A percentile compares a stretch with the other conserved stretches of the same genome.
These are phyloP conservation scores for Gryganskiella cystojenkinii DNA, from an alignment of 192 early-diverging fungal genomes.

Conservation along the genomic window DNA sequence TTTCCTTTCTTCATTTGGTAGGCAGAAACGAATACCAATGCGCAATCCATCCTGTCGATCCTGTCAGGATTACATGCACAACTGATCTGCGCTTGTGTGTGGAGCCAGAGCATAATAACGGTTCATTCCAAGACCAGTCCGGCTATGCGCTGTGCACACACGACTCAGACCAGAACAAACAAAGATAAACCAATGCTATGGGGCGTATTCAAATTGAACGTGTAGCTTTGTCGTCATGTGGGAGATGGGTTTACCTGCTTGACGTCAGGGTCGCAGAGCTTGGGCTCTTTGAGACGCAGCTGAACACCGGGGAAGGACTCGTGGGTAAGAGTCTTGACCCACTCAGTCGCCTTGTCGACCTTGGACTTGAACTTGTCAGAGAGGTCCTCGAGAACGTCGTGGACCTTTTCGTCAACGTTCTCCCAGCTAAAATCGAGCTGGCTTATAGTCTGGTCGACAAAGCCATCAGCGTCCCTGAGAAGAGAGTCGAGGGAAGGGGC, in stretches of 20 bases:
- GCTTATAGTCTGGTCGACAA: conserved; percentile 37
- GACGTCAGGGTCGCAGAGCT: conserved; percentile 87
- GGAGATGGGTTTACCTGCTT: conserved; percentile 82
- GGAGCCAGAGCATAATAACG: too few relatives aligned
- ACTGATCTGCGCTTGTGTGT: too few relatives aligned
- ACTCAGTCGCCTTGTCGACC: conserved; percentile 40
- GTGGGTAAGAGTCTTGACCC: conserved; percentile 60
- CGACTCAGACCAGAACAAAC: not conserved
- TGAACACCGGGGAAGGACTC: conserved; percentile 77
- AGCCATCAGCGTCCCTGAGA: conserved; percentile 30
- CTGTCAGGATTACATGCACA: too few relatives aligned
- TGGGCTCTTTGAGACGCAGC: conserved; percentile 79
- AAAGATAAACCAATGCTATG: not conserved
- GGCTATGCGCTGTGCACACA: not conserved
- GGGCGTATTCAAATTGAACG: too few relatives aligned
- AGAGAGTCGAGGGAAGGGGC: conserved; percentile 31
- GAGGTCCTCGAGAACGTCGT: conserved; percentile 51
- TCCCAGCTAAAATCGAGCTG: conserved; percentile 43
- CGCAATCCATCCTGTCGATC: too few relatives aligned
- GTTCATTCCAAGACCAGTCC: too few relatives aligned
- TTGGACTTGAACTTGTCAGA: conserved; percentile 40
- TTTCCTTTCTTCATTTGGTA: too few relatives aligned
- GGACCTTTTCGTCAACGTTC: conserved; percentile 40
- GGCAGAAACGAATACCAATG: too few relatives aligned
- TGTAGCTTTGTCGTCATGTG: not conserved